Percentiles rank a stretch among this genome's conserved stretches.
These are phyloP conservation scores for Penicillium sp. DNA, from an alignment of 2,329 filamentous ascomycete genomes.

Conservation along the genomic window DNA sequence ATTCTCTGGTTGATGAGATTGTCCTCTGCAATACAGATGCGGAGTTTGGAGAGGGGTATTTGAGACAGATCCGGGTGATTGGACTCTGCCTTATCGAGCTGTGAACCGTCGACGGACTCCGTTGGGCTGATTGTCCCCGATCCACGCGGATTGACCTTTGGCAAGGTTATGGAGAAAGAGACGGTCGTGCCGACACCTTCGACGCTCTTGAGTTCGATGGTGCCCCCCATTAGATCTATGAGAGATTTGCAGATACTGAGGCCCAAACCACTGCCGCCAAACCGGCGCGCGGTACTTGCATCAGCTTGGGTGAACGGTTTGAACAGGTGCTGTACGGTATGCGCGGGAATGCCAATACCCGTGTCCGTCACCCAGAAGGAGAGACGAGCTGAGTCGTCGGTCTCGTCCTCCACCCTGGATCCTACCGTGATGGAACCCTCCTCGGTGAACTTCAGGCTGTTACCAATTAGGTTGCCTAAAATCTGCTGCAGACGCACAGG, in stretches of 20 bases:
- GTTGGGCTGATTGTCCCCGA: too few relatives aligned
- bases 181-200: too few relatives aligned
- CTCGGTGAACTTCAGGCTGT: slow-evolving; percentile 4
- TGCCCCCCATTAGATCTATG: background rate
- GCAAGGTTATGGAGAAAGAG: too few relatives aligned
- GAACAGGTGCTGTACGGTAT: background rate
- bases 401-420: background rate
- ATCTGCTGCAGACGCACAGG: slow-evolving; percentile 1
- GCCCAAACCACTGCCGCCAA: slow-evolving; percentile 1
- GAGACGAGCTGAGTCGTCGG: background rate
- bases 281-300: slow-evolving; percentile 1
- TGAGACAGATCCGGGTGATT: too few relatives aligned
- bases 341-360: background rate
- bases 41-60: too few relatives aligned
- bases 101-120: too few relatives aligned
- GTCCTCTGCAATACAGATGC: too few relatives aligned
- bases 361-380: slow-evolving; percentile 4
- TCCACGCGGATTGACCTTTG: too few relatives aligned
- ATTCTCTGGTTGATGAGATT: too few relatives aligned
- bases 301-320: slow-evolving; percentile 3
- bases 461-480: background rate
- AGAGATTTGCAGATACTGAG: slow-evolving; percentile 5
- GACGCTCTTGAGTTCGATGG: background rate
- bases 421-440: slow-evolving; percentile 1
- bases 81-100: too few relatives aligned